Percentiles rank a stretch among this genome's conserved stretches.
phyloP scores from a whole-genome alignment of 352 stramenopile genomes.

The Thraustochytrium striatum region DNA sequence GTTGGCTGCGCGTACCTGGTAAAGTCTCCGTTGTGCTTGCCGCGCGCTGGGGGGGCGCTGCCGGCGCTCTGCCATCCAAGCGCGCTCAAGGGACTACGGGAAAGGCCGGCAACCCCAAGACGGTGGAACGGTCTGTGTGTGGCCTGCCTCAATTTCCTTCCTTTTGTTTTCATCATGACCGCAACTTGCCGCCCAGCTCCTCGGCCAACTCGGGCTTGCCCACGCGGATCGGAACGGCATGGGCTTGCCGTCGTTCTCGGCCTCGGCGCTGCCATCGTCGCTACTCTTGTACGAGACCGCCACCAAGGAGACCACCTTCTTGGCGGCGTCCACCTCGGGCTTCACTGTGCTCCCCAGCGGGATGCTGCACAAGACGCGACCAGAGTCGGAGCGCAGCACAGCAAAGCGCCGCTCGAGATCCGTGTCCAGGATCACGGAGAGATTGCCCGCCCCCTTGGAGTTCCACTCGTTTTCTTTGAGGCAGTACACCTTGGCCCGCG shows the following conservation, averaged over 20 bases:
- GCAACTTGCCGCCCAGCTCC: too few relatives aligned
- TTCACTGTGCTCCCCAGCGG: background rate
- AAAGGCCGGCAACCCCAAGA: too few relatives aligned
- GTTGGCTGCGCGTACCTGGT: too few relatives aligned
- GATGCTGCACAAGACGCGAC: background rate
- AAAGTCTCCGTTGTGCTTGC: too few relatives aligned
- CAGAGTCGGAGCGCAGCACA: conserved; percentile 12
- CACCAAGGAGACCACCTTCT: background rate
- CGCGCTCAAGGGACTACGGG: too few relatives aligned
- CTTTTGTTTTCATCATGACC: too few relatives aligned
- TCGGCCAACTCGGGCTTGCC: too few relatives aligned
- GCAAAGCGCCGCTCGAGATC: background rate
- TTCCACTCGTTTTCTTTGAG: conserved; percentile 24
- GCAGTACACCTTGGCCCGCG: conserved; percentile 21
- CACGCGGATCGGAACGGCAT: too few relatives aligned
- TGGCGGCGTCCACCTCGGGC: background rate
- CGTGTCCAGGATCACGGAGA: conserved; percentile 25
- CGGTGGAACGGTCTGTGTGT: too few relatives aligned
- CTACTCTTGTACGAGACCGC: conserved; percentile 24
- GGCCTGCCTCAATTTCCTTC: too few relatives aligned
- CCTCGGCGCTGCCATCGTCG: background rate
- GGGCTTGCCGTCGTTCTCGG: conserved; percentile 39
- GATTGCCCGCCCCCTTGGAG: conserved; percentile 8
- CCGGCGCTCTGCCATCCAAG: too few relatives aligned
- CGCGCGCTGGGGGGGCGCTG: too few relatives aligned